Percentiles rank a stretch among this genome's conserved stretches.
phyloP scores from a whole-genome alignment of 2,329 filamentous ascomycete genomes.

The Aureobasidium sp. region DNA sequence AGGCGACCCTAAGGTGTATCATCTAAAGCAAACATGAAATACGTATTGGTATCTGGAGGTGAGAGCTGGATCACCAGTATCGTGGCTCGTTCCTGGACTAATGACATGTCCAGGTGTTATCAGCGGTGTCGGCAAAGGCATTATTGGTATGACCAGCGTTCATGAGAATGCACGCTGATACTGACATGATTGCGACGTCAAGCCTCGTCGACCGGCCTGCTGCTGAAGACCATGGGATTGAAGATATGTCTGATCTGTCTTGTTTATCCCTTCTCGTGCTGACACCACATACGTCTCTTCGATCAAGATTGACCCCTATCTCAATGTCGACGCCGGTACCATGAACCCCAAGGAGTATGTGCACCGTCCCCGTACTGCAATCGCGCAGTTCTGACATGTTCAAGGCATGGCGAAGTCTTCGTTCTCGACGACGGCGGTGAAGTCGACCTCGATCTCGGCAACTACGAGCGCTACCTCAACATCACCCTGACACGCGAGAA shows the following conservation, averaged over 20 bases:
- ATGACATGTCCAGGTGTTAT: constrained; percentile 40
- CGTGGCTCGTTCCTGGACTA: background rate
- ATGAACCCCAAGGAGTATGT: constrained; percentile 59
- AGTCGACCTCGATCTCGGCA: constrained; percentile 66
- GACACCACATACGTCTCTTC: constrained; percentile 48
- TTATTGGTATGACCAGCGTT: constrained; percentile 50
- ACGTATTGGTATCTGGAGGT: constrained; percentile 75
- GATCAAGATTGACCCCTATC: constrained; percentile 67
- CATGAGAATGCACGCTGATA: constrained; percentile 12
- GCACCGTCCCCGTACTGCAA: background rate
- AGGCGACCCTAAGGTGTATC: constrained; percentile 33
- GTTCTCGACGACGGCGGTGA: constrained; percentile 79
- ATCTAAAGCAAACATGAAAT: constrained; percentile 58
- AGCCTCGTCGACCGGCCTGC: constrained; percentile 64
- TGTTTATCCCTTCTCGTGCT: constrained; percentile 17
- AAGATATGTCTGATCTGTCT: constrained; percentile 52
- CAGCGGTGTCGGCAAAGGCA: constrained; percentile 56
- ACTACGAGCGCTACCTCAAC: constrained; percentile 75
- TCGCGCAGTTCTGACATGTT: background rate
- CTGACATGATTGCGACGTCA: constrained; percentile 27
- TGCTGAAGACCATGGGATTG: constrained; percentile 73
- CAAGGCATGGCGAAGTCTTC: constrained; percentile 79
- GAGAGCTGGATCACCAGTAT: constrained; percentile 26
- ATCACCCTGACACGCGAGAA: constrained; percentile 76
- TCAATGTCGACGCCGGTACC: constrained; percentile 69